These are phyloP conservation scores for Rutstroemia sydowiana DNA, from an alignment of 2,329 filamentous ascomycete species.

Conservation along the genomic window DNA sequence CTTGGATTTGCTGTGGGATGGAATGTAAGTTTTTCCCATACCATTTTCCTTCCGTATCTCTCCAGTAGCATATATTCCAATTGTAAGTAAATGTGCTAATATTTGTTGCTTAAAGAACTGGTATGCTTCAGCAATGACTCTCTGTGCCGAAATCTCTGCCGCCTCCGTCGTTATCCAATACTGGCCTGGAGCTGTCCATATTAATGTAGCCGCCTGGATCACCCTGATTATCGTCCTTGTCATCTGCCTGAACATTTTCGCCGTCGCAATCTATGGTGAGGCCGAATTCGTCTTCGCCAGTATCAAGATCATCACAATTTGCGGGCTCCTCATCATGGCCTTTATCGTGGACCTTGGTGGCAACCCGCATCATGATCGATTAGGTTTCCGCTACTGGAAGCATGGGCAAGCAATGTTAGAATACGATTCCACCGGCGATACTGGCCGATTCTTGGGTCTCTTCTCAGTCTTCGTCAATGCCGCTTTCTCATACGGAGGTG, in stretches of 20 bases:
- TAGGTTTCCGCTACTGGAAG: conserved; percentile 64
- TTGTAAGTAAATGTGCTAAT: conserved; percentile 5
- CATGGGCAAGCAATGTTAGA: conserved; percentile 64
- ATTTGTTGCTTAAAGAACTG: conserved; percentile 20
- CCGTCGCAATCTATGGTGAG: conserved; percentile 51
- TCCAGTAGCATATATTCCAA: background rate
- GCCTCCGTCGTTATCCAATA: conserved; percentile 43
- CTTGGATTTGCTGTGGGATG: conserved; percentile 49
- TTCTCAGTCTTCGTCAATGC: conserved; percentile 43
- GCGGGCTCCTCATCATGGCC: conserved; percentile 67
- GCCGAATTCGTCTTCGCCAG: conserved; percentile 55
- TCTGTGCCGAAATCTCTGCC: conserved; percentile 43
- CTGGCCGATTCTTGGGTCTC: conserved; percentile 66
- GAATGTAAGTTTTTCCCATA: conserved; percentile 63
- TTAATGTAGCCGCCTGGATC: conserved; percentile 29
- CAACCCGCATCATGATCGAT: conserved; percentile 64
- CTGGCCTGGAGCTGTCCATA: conserved; percentile 32
- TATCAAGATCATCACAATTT: conserved; percentile 48
- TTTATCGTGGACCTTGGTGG: conserved; percentile 79
- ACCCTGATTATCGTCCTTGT: conserved; percentile 37
- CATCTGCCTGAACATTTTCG: conserved; percentile 46
- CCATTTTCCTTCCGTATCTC: conserved; percentile 35
- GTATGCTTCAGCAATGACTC: conserved; percentile 27
- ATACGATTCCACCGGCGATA: conserved; percentile 51
- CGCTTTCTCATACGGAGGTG: conserved; percentile 42